These are phyloP conservation scores for Trichoderma sp. DNA, from an alignment of 2,329 filamentous ascomycete genomes.

Conservation along the genomic window DNA sequence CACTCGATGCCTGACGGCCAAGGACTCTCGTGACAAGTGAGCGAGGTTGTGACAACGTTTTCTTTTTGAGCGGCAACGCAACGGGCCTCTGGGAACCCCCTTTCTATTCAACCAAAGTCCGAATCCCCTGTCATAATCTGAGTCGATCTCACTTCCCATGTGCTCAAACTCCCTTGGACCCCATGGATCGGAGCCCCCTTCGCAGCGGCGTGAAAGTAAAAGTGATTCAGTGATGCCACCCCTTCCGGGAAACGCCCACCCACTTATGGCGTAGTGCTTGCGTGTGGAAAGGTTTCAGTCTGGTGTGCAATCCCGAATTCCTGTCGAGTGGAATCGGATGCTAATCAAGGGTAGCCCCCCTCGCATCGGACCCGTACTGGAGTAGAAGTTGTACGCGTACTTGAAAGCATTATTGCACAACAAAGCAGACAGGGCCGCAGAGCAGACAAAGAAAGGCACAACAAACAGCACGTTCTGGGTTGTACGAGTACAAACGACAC, in stretches of 20 bases:
- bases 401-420: not conserved
- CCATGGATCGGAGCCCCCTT: slow-evolving; percentile 3
- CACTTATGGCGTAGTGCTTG: not conserved
- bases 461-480: slow-evolving; percentile 2
- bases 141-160: slow-evolving; percentile 26
- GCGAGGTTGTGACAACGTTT: not conserved
- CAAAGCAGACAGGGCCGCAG: not conserved
- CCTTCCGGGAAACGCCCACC: not conserved
- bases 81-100: not conserved
- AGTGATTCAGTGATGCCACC: slow-evolving; percentile 5
- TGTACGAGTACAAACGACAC: not conserved
- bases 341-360: not conserved
- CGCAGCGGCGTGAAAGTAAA: not conserved
- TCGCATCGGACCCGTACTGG: not conserved
- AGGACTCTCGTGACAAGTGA: not conserved
- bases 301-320: not conserved
- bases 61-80: not conserved
- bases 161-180: slow-evolving; percentile 14
- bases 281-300: not conserved
- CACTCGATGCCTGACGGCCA: not conserved
- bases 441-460: not conserved
- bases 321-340: slow-evolving; percentile 2
- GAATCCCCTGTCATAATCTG: slow-evolving; percentile 22
- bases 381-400: not conserved
- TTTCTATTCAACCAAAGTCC: not conserved